Conservation (phyloP, 805 yeast genomes). For the Myxozyma vanderwaltii region DNA sequence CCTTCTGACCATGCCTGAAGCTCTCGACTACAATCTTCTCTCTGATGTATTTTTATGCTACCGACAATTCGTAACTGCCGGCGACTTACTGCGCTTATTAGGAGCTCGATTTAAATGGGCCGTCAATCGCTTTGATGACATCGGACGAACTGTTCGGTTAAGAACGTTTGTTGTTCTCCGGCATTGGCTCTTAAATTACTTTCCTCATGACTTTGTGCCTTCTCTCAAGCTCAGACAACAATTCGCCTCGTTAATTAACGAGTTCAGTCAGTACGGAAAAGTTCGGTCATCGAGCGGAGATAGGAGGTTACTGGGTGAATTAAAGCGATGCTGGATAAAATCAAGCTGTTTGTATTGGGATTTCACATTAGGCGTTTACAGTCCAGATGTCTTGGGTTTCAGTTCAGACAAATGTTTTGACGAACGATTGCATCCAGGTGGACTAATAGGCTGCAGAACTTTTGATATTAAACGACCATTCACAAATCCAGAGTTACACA, state of each 20-base stretch:
- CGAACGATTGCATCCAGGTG: constrained; percentile 41
- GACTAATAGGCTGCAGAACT: constrained; percentile 32
- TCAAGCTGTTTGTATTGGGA: constrained; percentile 44
- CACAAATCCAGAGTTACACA: not conserved
- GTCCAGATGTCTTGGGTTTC: constrained; percentile 4
- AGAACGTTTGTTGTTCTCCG: constrained; percentile 85
- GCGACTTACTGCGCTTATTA: constrained; percentile 60
- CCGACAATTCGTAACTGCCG: constrained; percentile 65
- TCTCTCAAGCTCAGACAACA: constrained; percentile 51
- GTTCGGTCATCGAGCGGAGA: constrained; percentile 36
- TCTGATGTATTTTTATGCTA: constrained; percentile 87
- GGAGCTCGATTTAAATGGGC: constrained; percentile 75
- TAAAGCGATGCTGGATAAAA: constrained; percentile 55
- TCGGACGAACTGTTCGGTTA: constrained; percentile 68
- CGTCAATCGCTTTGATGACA: constrained; percentile 47
- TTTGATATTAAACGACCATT: not conserved
- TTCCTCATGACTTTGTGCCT: constrained; percentile 76
- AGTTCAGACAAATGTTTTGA: constrained; percentile 22
- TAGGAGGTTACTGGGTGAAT: constrained; percentile 47
- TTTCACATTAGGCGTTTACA: constrained; percentile 23
- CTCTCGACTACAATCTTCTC: constrained; percentile 73
- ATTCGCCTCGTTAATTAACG: constrained; percentile 47
- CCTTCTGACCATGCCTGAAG: constrained; percentile 63
- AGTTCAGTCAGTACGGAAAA: constrained; percentile 37
- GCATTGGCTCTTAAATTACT: constrained; percentile 89